Percentiles rank a stretch among this genome's conserved stretches.
phyloP scores from a whole-genome alignment of 345 rosid genomes.

The Acer negundo region DNA sequence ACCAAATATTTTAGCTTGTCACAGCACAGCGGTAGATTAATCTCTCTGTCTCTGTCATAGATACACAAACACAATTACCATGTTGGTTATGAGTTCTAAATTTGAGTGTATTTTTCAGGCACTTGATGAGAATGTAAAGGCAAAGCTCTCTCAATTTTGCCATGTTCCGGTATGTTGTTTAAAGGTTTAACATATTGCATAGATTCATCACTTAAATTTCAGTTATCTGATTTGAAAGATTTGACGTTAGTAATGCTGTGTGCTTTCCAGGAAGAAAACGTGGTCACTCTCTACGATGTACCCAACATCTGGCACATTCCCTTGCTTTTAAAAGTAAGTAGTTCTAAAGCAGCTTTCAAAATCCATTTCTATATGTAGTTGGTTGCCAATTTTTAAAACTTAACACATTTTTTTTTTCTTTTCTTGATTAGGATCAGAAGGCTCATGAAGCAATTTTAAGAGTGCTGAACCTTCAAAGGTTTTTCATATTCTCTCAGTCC shows the following conservation, averaged over 20 bases:
- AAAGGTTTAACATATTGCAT: neutral
- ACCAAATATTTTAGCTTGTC: conserved; percentile 90
- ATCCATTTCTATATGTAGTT: neutral
- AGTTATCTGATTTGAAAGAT: conserved; percentile 5
- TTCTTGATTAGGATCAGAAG: conserved; percentile 77
- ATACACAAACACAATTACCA: neutral
- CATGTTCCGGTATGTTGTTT: conserved; percentile 68
- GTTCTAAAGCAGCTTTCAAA: conserved; percentile 5
- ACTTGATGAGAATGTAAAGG: conserved; percentile 82
- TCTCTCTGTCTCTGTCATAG: neutral
- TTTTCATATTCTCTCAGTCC: conserved; percentile 23
- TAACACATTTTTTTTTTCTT: neutral
- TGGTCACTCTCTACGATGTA: conserved; percentile 83
- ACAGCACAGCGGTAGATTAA: conserved; percentile 68
- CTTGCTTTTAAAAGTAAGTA: conserved; percentile 75
- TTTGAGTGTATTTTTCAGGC: conserved; percentile 51
- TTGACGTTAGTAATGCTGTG: neutral
- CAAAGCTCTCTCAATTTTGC: conserved; percentile 89
- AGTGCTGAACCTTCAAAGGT: conserved; percentile 77
- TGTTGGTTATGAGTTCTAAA: conserved; percentile 25
- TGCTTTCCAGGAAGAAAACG: conserved; percentile 65
- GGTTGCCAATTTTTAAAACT: conserved; percentile 7
- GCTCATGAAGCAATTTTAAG: conserved; percentile 88
- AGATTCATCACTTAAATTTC: neutral
- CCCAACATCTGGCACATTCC: conserved; percentile 99